Evolutionary conservation across 148 eudicot species (phyloP), one percentile per base, ranked within the genome.

Genomic region (Nyssa sinensis): DNA sequence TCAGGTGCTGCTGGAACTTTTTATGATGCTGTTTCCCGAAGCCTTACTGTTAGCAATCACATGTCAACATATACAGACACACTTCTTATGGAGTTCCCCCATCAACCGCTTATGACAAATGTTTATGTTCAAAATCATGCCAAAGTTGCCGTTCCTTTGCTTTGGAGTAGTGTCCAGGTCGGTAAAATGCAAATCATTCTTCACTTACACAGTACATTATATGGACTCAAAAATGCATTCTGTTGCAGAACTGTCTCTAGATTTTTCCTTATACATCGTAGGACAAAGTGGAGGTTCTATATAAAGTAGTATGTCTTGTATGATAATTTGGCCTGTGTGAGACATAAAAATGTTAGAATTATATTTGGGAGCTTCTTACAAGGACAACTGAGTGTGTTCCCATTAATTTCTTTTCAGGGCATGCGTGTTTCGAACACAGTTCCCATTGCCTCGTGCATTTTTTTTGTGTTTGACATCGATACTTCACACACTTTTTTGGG

Each of bases 1-100:
- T 84, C 98, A 10, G 99, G 99, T 74, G 99, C 90, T 69, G 99
- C 99, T 64, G 99, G 99, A 69, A 96, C 99, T 63, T 84, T 96
- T 62, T 96, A 86, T 83, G 99, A 96, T 81, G 79, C 88, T 75
- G 95, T 96, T 76, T 88, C 97, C 19, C 93, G 93, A 66, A 96
- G 92, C 81, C 99, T 96, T 74, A 83, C 82, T 29, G 86, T 96
- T 71, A 91, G 78, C 80, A 96, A 96, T 78, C 85, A 89, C 81
- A 85, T 80, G 69, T 89, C 98, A 30, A 91, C 99, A 16, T 82
- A 78, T 76, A 84, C 99, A 39, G 90, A 90, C 68, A 96, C 99
- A 19, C 84, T 96, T 61, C 86, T 96, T 31, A 74, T 89, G 91
- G 98, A 96, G 61, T 91, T 96, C 70, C 97, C 99, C 25, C 81